These are phyloP conservation scores for Cornus controversa DNA, from an alignment of 148 eudicot genomes.

Conservation along the genomic window DNA sequence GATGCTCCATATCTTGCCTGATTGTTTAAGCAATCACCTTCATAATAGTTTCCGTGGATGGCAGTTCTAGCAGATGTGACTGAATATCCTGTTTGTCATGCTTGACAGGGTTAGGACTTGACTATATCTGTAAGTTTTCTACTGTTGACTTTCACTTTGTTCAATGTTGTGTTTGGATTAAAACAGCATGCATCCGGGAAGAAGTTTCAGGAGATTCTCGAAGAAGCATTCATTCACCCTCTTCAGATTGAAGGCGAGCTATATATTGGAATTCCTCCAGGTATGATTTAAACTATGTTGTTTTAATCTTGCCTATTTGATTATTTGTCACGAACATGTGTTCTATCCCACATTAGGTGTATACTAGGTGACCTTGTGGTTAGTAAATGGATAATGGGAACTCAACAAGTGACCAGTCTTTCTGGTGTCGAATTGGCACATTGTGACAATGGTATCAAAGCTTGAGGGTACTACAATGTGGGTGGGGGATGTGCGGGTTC, in stretches of 20 bases:
- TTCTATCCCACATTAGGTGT: no score
- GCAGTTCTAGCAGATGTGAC: background rate
- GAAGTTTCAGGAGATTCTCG: slow-evolving; percentile 89
- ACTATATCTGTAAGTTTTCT: background rate
- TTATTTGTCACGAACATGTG: background rate
- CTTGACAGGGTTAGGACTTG: background rate
- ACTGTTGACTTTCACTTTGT: background rate
- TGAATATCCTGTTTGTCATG: background rate
- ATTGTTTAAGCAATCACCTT: background rate
- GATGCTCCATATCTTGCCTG: background rate
- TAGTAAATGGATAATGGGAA: no score
- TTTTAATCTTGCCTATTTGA: background rate
- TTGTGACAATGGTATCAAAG: no score
- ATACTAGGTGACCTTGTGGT: no score
- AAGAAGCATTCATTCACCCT: slow-evolving; percentile 85
- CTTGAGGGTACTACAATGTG: no score
- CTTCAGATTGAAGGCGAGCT: slow-evolving; percentile 85
- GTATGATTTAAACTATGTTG: slow-evolving; percentile 34
- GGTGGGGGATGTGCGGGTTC: no score
- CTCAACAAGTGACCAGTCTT: no score
- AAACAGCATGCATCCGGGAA: slow-evolving; percentile 81
- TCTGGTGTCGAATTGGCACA: no score
- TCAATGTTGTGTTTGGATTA: slow-evolving; percentile 16
- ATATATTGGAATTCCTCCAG: slow-evolving; percentile 97
- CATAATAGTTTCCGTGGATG: background rate